Evolutionary conservation across 129 eudicot species (phyloP).

Genomic region (Apium graveolens): DNA sequence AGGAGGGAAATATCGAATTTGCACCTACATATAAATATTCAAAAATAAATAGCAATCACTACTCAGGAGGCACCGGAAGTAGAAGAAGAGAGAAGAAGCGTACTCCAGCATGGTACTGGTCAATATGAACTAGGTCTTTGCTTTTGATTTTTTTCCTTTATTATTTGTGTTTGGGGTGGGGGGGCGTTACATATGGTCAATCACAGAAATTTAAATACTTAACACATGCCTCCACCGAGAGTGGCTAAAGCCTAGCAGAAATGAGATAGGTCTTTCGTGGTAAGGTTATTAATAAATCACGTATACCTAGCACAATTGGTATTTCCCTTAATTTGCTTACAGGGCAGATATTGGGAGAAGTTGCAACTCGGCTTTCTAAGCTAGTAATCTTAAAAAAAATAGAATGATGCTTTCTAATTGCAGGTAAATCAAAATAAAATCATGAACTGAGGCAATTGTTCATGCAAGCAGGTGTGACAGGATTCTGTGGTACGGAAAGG

Average conservation of each 20-base stretch:
- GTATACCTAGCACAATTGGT: too few species aligned
- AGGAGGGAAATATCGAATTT: conserved; percentile 76
- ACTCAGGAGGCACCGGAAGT: conserved; percentile 59
- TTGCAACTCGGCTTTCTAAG: too few species aligned
- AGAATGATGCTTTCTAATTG: background rate
- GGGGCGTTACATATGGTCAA: background rate
- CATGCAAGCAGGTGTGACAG: conserved; percentile 77
- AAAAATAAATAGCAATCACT: conserved; percentile 52
- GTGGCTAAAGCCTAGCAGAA: background rate
- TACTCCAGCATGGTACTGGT: conserved; percentile 81
- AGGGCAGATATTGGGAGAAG: too few species aligned
- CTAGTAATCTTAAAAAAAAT: too few species aligned
- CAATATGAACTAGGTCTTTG: background rate
- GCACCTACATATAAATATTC: conserved; percentile 94
- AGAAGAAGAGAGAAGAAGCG: conserved; percentile 79
- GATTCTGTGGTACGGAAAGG: conserved; percentile 90
- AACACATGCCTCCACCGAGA: too few species aligned
- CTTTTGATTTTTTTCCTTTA: too few species aligned
- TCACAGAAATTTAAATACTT: background rate
- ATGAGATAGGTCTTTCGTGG: background rate
- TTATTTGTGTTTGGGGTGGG: background rate
- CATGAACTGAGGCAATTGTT: conserved; percentile 7
- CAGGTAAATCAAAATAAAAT: background rate
- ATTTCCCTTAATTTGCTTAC: too few species aligned
- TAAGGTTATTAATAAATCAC: background rate